Evolutionary conservation across 176 grass and related monocot species (phyloP), one percentile per base, ranked within the genome.

Genomic region (Poa annua): DNA sequence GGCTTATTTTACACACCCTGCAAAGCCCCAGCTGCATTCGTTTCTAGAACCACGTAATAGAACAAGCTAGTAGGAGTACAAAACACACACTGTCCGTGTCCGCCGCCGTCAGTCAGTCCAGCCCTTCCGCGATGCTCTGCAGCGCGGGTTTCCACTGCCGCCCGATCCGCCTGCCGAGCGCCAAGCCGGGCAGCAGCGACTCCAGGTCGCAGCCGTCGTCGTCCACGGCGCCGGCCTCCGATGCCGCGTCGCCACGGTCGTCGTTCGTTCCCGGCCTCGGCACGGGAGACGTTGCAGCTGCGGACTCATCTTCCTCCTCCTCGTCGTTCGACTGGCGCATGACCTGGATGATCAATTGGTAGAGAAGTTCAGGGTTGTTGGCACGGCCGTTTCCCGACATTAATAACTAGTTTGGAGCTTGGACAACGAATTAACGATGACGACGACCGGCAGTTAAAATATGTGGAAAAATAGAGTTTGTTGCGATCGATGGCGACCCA

Each of bases 111-210:
- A 1, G 47, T 80, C 78, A 50, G 52, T n/a, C 67, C 62, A 86
- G 80, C 7, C 77, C 91, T 81, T 97, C 92, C 1, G 88, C 90
- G 25, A 97, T 97, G 88, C 95, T 97, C 66, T 94, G 89, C 71
- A 97, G 81, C 44, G 89, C 90, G 44, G 94, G 91, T 74, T 71
- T 92, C 94, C 94, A 97, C 69, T 94, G 92, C 69, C 74, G 56
- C 25, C 61, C 79, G 67, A 54, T 15, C 24, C 87, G 69, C 67
- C 86, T 35, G 69, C 67, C 67, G 25, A 86, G 19, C 12, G 75
- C 48, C 84, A 78, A 17, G 11, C 65, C 60, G 34, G 83, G 69
- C 80, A 68, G 47, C 74, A 83, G 74, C 15, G 76, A 49, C 70
- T 69, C 79, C 65, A 86, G 84, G 38, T 86, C 88, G 15, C 78